Conservation (phyloP, 345 rosid species). For the Citrus unshiu region DNA sequence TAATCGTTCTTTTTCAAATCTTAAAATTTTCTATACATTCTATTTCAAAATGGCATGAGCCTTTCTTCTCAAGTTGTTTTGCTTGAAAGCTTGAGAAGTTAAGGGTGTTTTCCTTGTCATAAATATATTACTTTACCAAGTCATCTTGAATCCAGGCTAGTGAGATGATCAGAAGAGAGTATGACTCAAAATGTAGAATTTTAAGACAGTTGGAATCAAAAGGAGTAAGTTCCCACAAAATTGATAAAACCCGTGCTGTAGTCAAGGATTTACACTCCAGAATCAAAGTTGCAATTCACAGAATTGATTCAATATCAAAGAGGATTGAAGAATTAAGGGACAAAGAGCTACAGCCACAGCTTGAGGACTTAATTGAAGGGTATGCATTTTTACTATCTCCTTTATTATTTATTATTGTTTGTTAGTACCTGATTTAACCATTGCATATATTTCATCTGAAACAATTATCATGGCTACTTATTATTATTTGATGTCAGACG, state of each 20-base stretch:
- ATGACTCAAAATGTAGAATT: constrained; percentile 56
- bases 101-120: neutral
- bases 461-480: neutral
- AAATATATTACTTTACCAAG: neutral
- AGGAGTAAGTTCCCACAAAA: constrained; percentile 43
- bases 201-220: constrained; percentile 75
- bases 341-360: constrained; percentile 94
- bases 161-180: constrained; percentile 61
- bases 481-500: neutral
- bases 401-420: neutral
- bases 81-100: neutral
- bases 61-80: neutral
- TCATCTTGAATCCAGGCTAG: constrained; percentile 60
- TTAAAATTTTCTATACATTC: neutral
- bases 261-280: constrained; percentile 94
- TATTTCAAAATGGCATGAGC: too few relatives aligned
- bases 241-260: constrained; percentile 80
- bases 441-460: neutral
- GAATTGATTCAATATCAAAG: constrained; percentile 84
- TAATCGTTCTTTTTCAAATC: neutral
- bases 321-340: constrained; percentile 90
- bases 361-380: constrained; percentile 95
- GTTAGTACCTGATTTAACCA: neutral
- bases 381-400: constrained; percentile 13
- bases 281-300: constrained; percentile 87